These are phyloP conservation scores for Calocybe gambosa DNA, from an alignment of 1,284 basidiomycete species.

Conservation along the genomic window DNA sequence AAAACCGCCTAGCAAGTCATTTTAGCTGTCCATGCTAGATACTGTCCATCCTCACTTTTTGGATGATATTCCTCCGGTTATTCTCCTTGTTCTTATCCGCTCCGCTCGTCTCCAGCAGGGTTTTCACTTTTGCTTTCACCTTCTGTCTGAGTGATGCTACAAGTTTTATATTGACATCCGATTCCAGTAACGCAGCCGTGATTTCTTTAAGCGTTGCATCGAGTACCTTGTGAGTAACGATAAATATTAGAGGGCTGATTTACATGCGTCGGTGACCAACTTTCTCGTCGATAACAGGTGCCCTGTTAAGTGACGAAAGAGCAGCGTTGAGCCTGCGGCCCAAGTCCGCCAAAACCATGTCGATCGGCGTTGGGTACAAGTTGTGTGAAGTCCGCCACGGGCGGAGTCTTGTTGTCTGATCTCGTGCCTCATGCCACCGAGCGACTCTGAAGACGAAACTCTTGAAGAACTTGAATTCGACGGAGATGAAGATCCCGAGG, in stretches of 20 bases:
- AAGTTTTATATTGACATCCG: slow-evolving; percentile 98
- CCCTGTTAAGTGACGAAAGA: slow-evolving; percentile 84
- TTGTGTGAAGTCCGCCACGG: slow-evolving; percentile 13
- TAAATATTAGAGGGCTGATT: slow-evolving; percentile 11
- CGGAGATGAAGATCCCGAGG: slow-evolving; percentile 33
- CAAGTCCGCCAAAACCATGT: slow-evolving; percentile 95
- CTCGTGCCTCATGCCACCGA: slow-evolving; percentile 37
- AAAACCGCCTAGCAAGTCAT: slow-evolving; percentile 74
- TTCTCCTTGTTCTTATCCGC: slow-evolving; percentile 73
- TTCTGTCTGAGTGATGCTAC: slow-evolving; percentile 84
- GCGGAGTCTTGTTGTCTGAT: background rate
- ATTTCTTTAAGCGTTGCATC: slow-evolving; percentile 95
- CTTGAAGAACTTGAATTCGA: slow-evolving; percentile 53
- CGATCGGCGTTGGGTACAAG: slow-evolving; percentile 18
- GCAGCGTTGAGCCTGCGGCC: slow-evolving; percentile 93
- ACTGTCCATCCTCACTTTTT: slow-evolving; percentile 55
- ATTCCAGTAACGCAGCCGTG: slow-evolving; percentile 88
- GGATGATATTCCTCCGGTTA: slow-evolving; percentile 82
- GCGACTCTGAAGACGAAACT: slow-evolving; percentile 62
- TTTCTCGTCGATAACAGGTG: slow-evolving; percentile 85
- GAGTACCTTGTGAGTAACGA: slow-evolving; percentile 53
- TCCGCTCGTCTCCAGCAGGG: slow-evolving; percentile 61
- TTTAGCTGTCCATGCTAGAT: slow-evolving; percentile 5
- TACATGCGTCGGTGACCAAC: slow-evolving; percentile 32
- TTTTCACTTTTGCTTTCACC: slow-evolving; percentile 84